phyloP scores from a whole-genome alignment of 108 stramenopile genomes.

The Cyclostephanos tholiformis region DNA sequence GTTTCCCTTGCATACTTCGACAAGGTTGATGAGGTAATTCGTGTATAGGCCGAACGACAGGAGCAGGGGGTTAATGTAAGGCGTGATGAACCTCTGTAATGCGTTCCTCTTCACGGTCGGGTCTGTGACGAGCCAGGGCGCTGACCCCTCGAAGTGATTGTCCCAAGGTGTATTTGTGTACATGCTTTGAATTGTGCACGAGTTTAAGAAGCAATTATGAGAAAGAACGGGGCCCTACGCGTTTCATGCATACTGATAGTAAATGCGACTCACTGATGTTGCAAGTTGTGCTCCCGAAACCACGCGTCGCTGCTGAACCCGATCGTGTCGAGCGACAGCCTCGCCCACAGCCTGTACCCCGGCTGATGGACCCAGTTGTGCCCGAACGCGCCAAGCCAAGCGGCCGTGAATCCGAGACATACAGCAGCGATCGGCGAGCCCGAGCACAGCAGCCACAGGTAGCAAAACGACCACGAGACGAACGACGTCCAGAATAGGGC shows the following conservation, averaged over 20 bases:
- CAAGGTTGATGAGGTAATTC: slow-evolving; percentile 16
- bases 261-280: slow-evolving; percentile 12
- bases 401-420: slow-evolving; percentile 21
- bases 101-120: slow-evolving; percentile 19
- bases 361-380: slow-evolving; percentile 36
- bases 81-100: slow-evolving; percentile 16
- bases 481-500: slow-evolving; percentile 23
- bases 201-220: too few species aligned
- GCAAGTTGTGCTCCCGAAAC: slow-evolving; percentile 30
- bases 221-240: too few species aligned
- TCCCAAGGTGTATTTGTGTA: slow-evolving; percentile 34
- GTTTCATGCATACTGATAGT: too few species aligned
- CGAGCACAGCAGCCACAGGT: not conserved
- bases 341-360: slow-evolving; percentile 19
- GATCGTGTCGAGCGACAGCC: slow-evolving; percentile 18
- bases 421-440: not conserved
- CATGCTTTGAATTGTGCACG: not conserved
- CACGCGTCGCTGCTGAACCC: slow-evolving; percentile 23
- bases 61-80: slow-evolving; percentile 18
- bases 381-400: slow-evolving; percentile 27
- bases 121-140: slow-evolving; percentile 22
- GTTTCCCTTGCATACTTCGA: slow-evolving; percentile 21
- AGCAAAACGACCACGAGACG: slow-evolving; percentile 7
- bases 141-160: slow-evolving; percentile 24
- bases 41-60: slow-evolving; percentile 22